Conservation (phyloP, 768 basidiomycete genomes). For the Termitomyces sp. region DNA sequence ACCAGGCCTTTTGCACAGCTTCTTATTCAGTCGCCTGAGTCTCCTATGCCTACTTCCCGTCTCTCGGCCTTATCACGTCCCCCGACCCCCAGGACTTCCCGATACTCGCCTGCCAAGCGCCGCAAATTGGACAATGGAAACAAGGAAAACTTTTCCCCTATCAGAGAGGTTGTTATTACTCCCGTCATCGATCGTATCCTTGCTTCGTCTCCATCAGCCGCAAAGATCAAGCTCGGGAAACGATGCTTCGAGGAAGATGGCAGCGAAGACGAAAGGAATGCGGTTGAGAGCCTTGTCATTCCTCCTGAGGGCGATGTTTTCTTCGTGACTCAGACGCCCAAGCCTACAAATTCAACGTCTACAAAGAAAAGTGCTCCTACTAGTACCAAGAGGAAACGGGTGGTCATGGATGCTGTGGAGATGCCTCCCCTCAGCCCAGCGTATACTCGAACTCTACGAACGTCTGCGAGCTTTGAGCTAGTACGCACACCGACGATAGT, state of each 20-base stretch:
- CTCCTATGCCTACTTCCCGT: conserved; percentile 14
- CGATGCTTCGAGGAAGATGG: conserved; percentile 33
- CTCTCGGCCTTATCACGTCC: conserved; percentile 14
- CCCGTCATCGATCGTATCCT: conserved; percentile 42
- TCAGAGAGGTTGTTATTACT: conserved; percentile 13
- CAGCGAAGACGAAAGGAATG: conserved; percentile 26
- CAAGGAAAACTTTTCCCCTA: conserved; percentile 60
- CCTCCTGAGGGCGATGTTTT: conserved; percentile 11
- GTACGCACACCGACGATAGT: neutral
- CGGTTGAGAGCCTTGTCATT: conserved; percentile 8
- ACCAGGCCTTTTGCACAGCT: conserved; percentile 10
- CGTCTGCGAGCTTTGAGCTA: conserved; percentile 5
- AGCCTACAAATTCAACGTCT: neutral
- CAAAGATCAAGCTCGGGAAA: conserved; percentile 32
- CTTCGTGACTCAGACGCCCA: neutral
- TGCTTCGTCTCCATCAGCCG: conserved; percentile 22
- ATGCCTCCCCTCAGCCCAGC: conserved; percentile 12
- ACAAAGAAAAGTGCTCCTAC: neutral
- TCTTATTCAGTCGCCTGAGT: conserved; percentile 10
- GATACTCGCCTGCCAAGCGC: conserved; percentile 28
- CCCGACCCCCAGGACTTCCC: conserved; percentile 25
- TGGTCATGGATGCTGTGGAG: conserved; percentile 20
- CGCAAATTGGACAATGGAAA: conserved; percentile 28
- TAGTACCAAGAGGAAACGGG: conserved; percentile 35
- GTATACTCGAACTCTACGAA: conserved; percentile 7